These are phyloP conservation scores for Thymus quinquecostatus DNA, from an alignment of 257 asterid genomes.

Conservation along the genomic window DNA sequence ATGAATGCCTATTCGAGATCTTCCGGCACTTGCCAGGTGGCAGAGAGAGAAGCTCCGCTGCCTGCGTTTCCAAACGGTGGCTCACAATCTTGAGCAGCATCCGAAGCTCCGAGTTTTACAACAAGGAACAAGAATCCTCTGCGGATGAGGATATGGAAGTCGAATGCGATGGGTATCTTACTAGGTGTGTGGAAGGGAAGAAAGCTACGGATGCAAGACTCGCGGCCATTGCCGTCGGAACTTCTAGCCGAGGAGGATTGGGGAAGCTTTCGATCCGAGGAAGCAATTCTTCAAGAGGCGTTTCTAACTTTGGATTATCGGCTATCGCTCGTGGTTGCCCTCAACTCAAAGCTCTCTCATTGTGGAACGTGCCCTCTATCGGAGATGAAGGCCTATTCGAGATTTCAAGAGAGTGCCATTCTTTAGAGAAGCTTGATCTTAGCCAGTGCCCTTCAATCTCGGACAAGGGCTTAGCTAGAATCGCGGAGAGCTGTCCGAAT, in stretches of 20 bases:
- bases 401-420: conserved; percentile 78
- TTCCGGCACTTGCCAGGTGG: conserved; percentile 71
- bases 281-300: conserved; percentile 59
- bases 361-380: conserved; percentile 74
- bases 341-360: conserved; percentile 70
- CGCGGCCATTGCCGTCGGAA: conserved; percentile 88
- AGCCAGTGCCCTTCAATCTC: conserved; percentile 73
- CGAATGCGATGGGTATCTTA: conserved; percentile 74
- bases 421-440: conserved; percentile 78
- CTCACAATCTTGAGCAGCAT: conserved; percentile 62
- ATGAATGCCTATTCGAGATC: conserved; percentile 91
- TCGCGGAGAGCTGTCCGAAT: conserved; percentile 68
- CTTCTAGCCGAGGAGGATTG: conserved; percentile 90
- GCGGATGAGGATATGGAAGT: conserved; percentile 57
- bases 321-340: conserved; percentile 90
- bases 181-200: conserved; percentile 91
- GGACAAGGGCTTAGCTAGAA: conserved; percentile 64
- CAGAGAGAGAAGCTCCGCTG: conserved; percentile 68
- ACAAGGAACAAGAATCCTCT: conserved; percentile 32
- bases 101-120: conserved; percentile 59
- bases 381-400: conserved; percentile 81
- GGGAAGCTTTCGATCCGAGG: conserved; percentile 89
- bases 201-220: conserved; percentile 89
- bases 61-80: conserved; percentile 94
- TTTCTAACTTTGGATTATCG: conserved; percentile 67